Evolutionary conservation across 2,329 filamentous ascomycete species (phyloP), one percentile per base, ranked within the genome.

Genomic region (Alternaria metachromatica): DNA sequence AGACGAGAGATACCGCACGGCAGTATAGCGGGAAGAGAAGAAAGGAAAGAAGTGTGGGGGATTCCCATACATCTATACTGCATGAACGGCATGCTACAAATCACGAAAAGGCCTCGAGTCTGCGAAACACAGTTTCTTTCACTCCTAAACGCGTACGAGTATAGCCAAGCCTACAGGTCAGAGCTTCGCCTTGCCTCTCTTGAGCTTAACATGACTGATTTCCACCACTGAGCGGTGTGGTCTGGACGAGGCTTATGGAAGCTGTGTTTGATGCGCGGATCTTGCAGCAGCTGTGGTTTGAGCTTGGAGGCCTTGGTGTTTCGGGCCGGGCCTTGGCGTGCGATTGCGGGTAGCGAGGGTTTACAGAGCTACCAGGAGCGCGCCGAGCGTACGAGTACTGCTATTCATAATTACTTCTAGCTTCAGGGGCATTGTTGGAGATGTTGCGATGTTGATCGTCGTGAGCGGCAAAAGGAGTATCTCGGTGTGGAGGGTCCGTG

Each of bases 251-350:
- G 15, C 37, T 18, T 11, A 41, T 41, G 9, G 30, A 41, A 53
- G 13, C 11, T 8, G 54, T 44, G 74, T 78, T 73, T 74, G 70
- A 75, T 72, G 69, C 72, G 69, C 67, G 20, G 41, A 30, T 62
- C 46, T 57, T 78, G 75, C 59, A 54, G 73, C 75, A 63, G 26
- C 45, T 44, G 62, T 53, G 62, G 74, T 78, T 73, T 76, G 71
- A 62, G 67, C 56, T 37, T 57, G 58, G 44, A 23, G 58, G 53
- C 23, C 37, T 51, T 58, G 26, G 65, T 72, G 75, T 77, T 77
- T 77, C 73, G 73, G 66, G 49, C 55, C 20, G 33, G 37, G 43
- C 44, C 71, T 72, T 72, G 72, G 72, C 69, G 63, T 55, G 1
- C 15, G n/a, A 13, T 26, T 20, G 18, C 12, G 0, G 7, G 44